A percentile compares a stretch with the other conserved stretches of the same genome.
These are phyloP conservation scores for Heliamphora pulchella DNA, from an alignment of 179 eudicot species.

Conservation along the genomic window DNA sequence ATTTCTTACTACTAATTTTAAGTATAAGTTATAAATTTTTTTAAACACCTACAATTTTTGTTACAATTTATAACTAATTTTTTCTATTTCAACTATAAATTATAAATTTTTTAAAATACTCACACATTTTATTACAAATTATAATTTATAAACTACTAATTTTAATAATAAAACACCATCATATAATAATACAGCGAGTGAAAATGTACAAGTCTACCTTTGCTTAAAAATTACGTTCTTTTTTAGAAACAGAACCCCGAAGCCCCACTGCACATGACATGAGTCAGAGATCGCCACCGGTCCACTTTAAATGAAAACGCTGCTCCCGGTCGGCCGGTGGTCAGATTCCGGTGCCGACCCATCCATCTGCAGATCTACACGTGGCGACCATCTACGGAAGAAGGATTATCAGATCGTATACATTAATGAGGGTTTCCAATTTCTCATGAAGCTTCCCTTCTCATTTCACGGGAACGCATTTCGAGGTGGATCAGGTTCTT, in stretches of 20 bases:
- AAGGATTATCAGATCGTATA: background rate
- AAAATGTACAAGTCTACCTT: constrained; percentile 4
- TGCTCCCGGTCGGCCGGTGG: constrained; percentile 14
- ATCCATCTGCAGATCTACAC: background rate
- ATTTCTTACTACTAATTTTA: too few relatives aligned
- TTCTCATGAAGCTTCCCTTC: background rate
- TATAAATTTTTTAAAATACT: too few relatives aligned
- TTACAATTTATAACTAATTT: too few relatives aligned
- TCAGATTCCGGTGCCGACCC: constrained; percentile 20
- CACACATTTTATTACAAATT: too few relatives aligned
- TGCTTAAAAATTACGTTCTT: constrained; percentile 19
- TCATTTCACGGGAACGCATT: constrained; percentile 24
- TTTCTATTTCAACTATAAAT: too few relatives aligned
- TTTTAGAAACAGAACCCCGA: constrained; percentile 12
- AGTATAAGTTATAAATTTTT: too few relatives aligned
- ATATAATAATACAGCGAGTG: too few relatives aligned
- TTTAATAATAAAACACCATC: too few relatives aligned
- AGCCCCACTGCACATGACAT: constrained; percentile 39
- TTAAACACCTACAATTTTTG: too few relatives aligned
- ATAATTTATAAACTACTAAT: too few relatives aligned
- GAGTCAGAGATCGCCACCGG: constrained; percentile 30
- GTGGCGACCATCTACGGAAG: constrained; percentile 16
- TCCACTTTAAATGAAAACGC: constrained; percentile 22
- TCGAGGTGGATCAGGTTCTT: constrained; percentile 42
- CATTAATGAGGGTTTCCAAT: background rate